Base-by-base conservation (phyloP, 257 asterid species). In the Thymus mandschuricus region DNA sequence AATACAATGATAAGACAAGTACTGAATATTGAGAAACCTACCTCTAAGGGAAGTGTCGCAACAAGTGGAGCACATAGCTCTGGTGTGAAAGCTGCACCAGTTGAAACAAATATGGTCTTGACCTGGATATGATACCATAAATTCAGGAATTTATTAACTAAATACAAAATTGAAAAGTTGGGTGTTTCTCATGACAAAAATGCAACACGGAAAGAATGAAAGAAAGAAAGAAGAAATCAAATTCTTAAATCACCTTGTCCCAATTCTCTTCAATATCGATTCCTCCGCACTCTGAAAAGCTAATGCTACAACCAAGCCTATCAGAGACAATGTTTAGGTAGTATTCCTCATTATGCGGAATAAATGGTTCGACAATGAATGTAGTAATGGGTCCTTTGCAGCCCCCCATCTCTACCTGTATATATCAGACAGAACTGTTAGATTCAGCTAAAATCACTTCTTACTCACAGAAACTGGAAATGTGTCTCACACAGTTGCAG, bases 201-300 rank as follows among this genome's bases (percentile, higher is more conserved):
- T 34, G 38, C 35, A 11, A 3, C 29, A 40, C 34, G 2, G 10
- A n/a, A 43, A 9, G 40, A 4, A 34, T 5, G 5, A 64, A 61
- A 4, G 33, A 51, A 43, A 64, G 50, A 64, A 45, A 31, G 30
- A 50, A 15, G 15, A 6, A 55, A 43, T 29, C 10, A 29, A 62
- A 11, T 44, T 30, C 28, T 62, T 12, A 45, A 10, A 0, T 21
- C 74, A 91, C 96, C 97, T 93, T 93, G 75, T 93, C 98, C 97
- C 98, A 93, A 76, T 93, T 93, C 82, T 93, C 97, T 81, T 93
- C 98, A 30, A 93, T 93, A 10, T 93, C 98, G 55, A 93, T 86
- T 81, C 98, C 97, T 76, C 97, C 97, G 30, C 97, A 93, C 58
- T 93, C 98, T 0, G 97, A 93, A 76, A 90, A 93, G 96, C 98